A percentile compares a stretch with the other conserved stretches of the same genome.
phyloP scores from a whole-genome alignment of 495 filamentous ascomycete genomes.

The Aspergillus campestris region DNA sequence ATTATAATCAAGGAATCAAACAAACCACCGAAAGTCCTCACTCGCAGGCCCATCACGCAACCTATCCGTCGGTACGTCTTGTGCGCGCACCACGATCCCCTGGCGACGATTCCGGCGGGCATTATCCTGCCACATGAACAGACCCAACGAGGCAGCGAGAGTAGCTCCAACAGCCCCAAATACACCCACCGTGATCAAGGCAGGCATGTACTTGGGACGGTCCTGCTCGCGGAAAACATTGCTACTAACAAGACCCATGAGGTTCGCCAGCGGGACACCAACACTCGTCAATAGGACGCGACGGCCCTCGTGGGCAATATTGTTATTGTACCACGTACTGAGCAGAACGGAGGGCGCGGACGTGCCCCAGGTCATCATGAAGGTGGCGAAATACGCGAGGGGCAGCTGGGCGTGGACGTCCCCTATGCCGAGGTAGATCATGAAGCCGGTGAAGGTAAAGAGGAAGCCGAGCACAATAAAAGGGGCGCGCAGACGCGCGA shows the following conservation, averaged over 20 bases:
- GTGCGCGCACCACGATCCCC: constrained; percentile 51
- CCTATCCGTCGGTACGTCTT: constrained; percentile 59
- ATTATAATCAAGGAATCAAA: constrained; percentile 11
- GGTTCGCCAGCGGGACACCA: constrained; percentile 66
- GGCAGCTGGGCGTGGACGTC: constrained; percentile 50
- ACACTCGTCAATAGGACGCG: constrained; percentile 64
- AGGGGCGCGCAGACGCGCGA: constrained; percentile 56
- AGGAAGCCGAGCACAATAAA: constrained; percentile 67
- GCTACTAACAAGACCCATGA: constrained; percentile 70
- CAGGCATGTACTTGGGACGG: constrained; percentile 65
- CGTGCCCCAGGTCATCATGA: constrained; percentile 75
- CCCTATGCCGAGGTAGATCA: constrained; percentile 60
- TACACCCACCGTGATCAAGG: constrained; percentile 61
- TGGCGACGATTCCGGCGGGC: constrained; percentile 49
- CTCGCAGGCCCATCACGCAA: constrained; percentile 58
- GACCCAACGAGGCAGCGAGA: constrained; percentile 48
- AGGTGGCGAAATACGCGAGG: constrained; percentile 68
- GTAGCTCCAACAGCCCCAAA: constrained; percentile 60
- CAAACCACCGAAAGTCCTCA: constrained; percentile 66
- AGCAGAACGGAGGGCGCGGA: constrained; percentile 46
- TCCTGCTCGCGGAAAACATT: constrained; percentile 69
- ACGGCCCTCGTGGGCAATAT: constrained; percentile 65
- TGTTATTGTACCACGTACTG: constrained; percentile 68
- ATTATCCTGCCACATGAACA: constrained; percentile 68
- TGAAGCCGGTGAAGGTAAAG: constrained; percentile 66